Evolutionary conservation across 169 alveolate genomes (phyloP), one percentile per base, ranked within the genome.

Genomic region (Eimeria maxima): DNA sequence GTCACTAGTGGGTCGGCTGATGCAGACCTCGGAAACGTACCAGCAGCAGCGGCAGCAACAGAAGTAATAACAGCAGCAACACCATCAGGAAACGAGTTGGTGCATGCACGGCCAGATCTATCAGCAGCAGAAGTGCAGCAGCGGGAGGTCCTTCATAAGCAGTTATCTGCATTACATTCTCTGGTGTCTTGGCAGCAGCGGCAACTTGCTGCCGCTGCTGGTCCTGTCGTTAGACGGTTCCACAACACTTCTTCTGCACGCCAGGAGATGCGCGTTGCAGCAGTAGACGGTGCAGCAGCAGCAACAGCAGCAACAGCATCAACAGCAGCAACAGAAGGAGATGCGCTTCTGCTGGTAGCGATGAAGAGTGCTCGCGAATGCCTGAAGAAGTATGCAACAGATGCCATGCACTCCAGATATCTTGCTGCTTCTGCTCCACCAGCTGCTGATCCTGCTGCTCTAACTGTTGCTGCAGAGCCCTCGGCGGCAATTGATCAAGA

Each of bases 261-360:
- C 33, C 88, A 78, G 27, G 88, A 44, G 50, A 16, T 42, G 63
- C 88, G 88, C 63, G 65, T 33, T 38, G 88, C 90, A 50, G 90
- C 67, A 47, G 69, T n/a, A 50, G 90, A 24, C 10, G 50, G 42
- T 29, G 44, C 90, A 81, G 90, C n/a, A 24, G 45, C 71, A 81
- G 90, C 90, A 44, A 73, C 90, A 24, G 90, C 90, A 81, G 71
- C 90, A 47, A 24, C 69, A 47, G 67, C n/a, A 16, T 69, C 71
- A 53, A 53, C 45, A 50, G 44, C 71, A 11, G 73, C 90, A 60
- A 24, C 69, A 60, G 69, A 60, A 20, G n/a, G n/a, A 18, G 69
- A 60, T 20, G n/a, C 55, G 45, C 71, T 81, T 47, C 69, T 45
- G 50, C 73, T 45, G 8, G 71, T 42, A 22, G 88, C 88, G 16